Evolutionary conservation across 2,329 filamentous ascomycete genomes (phyloP), one percentile per base, ranked within the genome.

Genomic region (Coniochaeta sp.): DNA sequence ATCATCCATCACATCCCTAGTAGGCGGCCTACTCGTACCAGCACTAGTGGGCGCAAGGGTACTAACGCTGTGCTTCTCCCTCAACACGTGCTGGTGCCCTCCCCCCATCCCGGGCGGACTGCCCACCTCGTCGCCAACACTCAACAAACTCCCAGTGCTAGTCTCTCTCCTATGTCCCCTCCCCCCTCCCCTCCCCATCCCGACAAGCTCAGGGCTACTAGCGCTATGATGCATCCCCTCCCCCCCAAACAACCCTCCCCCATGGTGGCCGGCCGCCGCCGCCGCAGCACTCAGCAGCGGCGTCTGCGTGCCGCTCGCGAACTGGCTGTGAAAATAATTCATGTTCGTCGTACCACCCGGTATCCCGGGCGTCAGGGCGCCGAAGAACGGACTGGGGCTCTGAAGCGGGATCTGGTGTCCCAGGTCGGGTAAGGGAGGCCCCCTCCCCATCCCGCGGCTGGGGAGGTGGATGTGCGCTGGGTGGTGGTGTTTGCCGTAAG

Each of bases 281-380:
- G 74, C 56, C 24, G 53, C 73, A 54, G 71, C 71, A 50, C 78
- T 74, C 53, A 82, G 74, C 22, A 49, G 30, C 14, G 47, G 47
- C 16, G 47, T 49, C 31, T 49, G 47, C 28, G 47, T 33, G 9
- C 47, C 47, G 28, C 22, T 28, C 6, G 83, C 81, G 4, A 92
- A 75, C 58, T 91, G 88, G 16, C 86, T 82, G 65, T 91, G 88
- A 63, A 94, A 92, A 67, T 92, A 94, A 65, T 86, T 85, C 60
- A 92, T 76, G 59, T 89, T 91, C 10, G 85, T 85, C 10, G 86
- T 86, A 27, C 86, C 86, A 52, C 87, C 86, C 5, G 86, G 78
- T 45, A 86, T 79, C 1, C 82, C 82, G 2, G 81, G 80, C 18
- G 80, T 82, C n/a, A 26, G 20, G 16, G 76, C 72, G 61, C 75